phyloP scores from a whole-genome alignment of 345 rosid species.

The Lumnitzera racemosa region DNA sequence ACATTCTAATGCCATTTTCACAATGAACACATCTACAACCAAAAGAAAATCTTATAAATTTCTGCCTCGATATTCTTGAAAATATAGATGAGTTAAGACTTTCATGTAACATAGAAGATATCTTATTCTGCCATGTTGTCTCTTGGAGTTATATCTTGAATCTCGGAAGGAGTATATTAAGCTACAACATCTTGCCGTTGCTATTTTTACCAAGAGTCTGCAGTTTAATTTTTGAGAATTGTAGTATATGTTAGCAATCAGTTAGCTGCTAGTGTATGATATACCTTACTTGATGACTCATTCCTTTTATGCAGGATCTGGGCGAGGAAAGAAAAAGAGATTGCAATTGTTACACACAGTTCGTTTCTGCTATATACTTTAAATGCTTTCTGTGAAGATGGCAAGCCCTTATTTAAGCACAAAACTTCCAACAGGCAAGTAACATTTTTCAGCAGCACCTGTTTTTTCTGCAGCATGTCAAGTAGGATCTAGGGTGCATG shows the following conservation, averaged over 20 bases:
- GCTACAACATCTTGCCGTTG: no score
- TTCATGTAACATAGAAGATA: no score
- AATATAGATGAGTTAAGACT: no score
- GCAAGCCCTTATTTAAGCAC: conserved; percentile 36
- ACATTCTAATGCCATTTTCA: background rate
- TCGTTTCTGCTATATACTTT: conserved; percentile 51
- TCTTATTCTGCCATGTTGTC: no score
- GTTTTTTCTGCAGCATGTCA: no score
- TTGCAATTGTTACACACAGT: conserved; percentile 73
- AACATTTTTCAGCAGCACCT: background rate
- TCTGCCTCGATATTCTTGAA: no score
- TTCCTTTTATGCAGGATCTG: conserved; percentile 41
- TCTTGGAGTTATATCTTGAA: no score
- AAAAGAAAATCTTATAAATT: no score
- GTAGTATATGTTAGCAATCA: background rate
- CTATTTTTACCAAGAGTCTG: no score
- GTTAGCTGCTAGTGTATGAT: background rate
- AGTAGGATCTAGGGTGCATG: no score
- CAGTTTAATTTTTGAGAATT: background rate
- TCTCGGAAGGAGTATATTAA: no score
- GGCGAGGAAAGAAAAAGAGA: conserved; percentile 67
- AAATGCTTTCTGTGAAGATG: conserved; percentile 46
- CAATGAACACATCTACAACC: no score
- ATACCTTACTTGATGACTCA: background rate
- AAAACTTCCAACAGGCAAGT: conserved; percentile 61